Evolutionary conservation across 768 basidiomycete genomes (phyloP).

Genomic region (Hysterangium stoloniferum): DNA sequence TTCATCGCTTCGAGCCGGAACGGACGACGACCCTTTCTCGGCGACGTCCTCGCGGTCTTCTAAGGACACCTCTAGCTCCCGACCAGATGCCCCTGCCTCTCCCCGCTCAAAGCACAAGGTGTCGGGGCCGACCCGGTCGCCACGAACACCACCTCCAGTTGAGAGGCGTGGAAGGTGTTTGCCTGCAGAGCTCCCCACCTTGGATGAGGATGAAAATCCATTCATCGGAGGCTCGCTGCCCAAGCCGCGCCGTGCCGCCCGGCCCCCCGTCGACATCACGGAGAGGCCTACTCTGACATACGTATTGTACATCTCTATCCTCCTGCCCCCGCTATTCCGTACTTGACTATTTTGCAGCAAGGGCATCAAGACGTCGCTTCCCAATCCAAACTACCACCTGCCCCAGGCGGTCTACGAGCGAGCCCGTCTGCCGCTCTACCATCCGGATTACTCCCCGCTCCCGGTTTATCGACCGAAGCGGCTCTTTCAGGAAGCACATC

Average conservation of each 20-base stretch:
- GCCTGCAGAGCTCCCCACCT: conserved; percentile 7
- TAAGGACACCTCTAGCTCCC: too few species aligned
- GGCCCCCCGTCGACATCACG: conserved; percentile 32
- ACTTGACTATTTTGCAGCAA: conserved; percentile 39
- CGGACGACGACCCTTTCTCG: background rate
- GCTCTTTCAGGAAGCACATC: conserved; percentile 6
- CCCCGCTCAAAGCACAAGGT: background rate
- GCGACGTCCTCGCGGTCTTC: too few species aligned
- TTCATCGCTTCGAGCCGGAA: background rate
- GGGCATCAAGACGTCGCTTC: conserved; percentile 52
- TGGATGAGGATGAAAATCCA: conserved; percentile 30
- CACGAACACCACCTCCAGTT: background rate
- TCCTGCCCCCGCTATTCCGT: conserved; percentile 5
- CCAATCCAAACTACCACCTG: conserved; percentile 55
- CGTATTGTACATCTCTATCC: conserved; percentile 52
- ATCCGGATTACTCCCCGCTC: conserved; percentile 59
- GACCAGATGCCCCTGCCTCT: too few species aligned
- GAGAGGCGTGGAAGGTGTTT: conserved; percentile 3
- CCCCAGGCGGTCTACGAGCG: conserved; percentile 37
- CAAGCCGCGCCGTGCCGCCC: conserved; percentile 25
- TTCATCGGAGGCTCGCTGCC: conserved; percentile 43
- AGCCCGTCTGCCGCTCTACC: conserved; percentile 48
- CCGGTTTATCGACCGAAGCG: conserved; percentile 32
- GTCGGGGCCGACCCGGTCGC: background rate
- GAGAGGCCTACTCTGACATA: conserved; percentile 62